Evolutionary conservation across 2,329 filamentous ascomycete genomes (phyloP).

Genomic region (Didymella glomerata): DNA sequence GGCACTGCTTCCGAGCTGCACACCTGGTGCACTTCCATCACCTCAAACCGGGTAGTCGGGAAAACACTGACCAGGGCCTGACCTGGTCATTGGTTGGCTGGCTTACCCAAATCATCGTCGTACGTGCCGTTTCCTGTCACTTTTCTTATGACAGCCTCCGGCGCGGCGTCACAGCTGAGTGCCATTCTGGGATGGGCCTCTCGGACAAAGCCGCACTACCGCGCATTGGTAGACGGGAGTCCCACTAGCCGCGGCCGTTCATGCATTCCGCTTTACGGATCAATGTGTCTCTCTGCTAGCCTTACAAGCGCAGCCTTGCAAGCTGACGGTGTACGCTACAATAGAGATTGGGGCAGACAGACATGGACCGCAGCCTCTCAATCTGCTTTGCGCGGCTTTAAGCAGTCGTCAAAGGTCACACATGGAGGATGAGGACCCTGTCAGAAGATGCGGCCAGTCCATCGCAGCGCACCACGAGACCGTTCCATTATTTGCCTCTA

Average conservation of each 20-base stretch:
- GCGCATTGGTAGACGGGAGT: slow-evolving; percentile 30
- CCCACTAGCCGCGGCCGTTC: slow-evolving; percentile 29
- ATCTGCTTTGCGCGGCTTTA: slow-evolving; percentile 21
- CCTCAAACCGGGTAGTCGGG: slow-evolving; percentile 42
- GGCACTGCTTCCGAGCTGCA: slow-evolving; percentile 30
- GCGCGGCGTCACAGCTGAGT: slow-evolving; percentile 29
- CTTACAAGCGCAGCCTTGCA: slow-evolving; percentile 28
- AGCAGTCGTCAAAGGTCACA: slow-evolving; percentile 32
- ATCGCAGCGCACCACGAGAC: slow-evolving; percentile 31
- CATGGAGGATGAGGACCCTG: slow-evolving; percentile 33
- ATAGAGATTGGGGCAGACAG: slow-evolving; percentile 17
- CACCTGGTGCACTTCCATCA: slow-evolving; percentile 12
- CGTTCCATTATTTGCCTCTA: slow-evolving; percentile 19
- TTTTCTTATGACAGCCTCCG: slow-evolving; percentile 26
- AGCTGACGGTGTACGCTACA: slow-evolving; percentile 18
- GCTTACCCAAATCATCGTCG: slow-evolving; percentile 35
- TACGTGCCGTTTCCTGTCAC: slow-evolving; percentile 52
- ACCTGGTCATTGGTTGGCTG: slow-evolving; percentile 30
- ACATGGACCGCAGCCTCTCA: slow-evolving; percentile 7
- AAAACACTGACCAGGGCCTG: slow-evolving; percentile 13
- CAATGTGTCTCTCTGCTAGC: slow-evolving; percentile 36
- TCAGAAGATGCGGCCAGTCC: slow-evolving; percentile 21
- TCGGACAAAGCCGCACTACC: slow-evolving; percentile 23
- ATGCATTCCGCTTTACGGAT: slow-evolving; percentile 30
- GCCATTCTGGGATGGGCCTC: slow-evolving; percentile 25